A percentile compares a stretch with the other conserved stretches of the same genome.
These are phyloP conservation scores for Trebouxia sp. DNA, from an alignment of 139 green algal genomes.

Conservation along the genomic window DNA sequence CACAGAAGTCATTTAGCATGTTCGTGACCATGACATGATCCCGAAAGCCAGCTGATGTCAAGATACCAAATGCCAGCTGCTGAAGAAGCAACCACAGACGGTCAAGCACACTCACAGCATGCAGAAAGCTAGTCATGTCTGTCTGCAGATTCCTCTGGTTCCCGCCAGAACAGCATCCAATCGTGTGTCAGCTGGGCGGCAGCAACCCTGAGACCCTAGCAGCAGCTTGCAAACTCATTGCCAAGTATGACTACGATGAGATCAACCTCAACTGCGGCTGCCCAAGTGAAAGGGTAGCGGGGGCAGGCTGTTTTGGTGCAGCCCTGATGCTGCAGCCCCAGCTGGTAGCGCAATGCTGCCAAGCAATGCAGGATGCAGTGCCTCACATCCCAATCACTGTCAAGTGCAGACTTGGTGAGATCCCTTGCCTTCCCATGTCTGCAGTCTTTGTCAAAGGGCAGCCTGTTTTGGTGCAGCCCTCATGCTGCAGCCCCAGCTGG, in stretches of 20 bases:
- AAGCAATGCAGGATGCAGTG: slow-evolving; percentile 50
- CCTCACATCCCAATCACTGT: slow-evolving; percentile 66
- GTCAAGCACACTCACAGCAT: too few species aligned
- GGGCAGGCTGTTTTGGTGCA: slow-evolving; percentile 90
- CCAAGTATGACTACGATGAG: slow-evolving; percentile 83
- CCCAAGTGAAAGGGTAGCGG: slow-evolving; percentile 86
- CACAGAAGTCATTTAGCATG: too few species aligned
- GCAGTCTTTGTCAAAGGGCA: background rate
- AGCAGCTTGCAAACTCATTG: slow-evolving; percentile 62
- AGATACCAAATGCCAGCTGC: too few species aligned
- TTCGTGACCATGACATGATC: too few species aligned
- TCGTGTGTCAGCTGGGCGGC: slow-evolving; percentile 90
- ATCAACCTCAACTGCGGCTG: slow-evolving; percentile 97
- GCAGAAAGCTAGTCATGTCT: background rate
- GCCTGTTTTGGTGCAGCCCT: slow-evolving; percentile 36
- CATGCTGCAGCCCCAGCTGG: slow-evolving; percentile 77
- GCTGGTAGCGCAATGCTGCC: slow-evolving; percentile 74
- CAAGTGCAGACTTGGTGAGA: slow-evolving; percentile 84
- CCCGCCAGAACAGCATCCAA: slow-evolving; percentile 83
- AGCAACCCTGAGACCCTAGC: slow-evolving; percentile 73
- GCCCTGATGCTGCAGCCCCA: slow-evolving; percentile 83
- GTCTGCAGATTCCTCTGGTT: slow-evolving; percentile 77
- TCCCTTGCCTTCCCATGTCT: too few species aligned
- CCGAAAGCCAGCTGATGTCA: too few species aligned
- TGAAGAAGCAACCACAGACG: too few species aligned